Percentiles rank a stretch among this genome's conserved stretches.
Conservation (phyloP, 148 eudicot species). For the Cornus controversa region DNA sequence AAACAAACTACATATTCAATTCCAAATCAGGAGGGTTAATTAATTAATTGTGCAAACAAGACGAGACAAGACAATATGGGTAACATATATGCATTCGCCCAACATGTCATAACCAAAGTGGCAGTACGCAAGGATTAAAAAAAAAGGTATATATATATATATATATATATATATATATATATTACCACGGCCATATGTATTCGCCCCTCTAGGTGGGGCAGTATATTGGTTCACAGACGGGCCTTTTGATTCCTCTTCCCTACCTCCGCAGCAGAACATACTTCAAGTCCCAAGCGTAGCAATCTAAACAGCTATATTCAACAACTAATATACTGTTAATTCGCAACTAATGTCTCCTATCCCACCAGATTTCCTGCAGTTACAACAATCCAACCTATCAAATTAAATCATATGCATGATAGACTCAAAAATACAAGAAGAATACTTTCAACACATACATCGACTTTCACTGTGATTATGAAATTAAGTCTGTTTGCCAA, state of each 20-base stretch:
- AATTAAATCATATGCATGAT: neutral
- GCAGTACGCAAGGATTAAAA: no score
- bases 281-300: slow-evolving; percentile 18
- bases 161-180: no score
- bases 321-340: neutral
- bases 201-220: slow-evolving; percentile 64
- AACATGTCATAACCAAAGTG: neutral
- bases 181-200: slow-evolving; percentile 39
- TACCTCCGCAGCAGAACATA: slow-evolving; percentile 84
- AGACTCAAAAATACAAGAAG: neutral
- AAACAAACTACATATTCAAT: no score
- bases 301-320: neutral
- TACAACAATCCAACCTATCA: neutral
- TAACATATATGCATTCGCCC: no score
- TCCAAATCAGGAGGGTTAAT: no score
- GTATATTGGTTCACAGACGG: slow-evolving; percentile 62
- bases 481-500: no score
- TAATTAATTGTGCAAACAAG: no score
- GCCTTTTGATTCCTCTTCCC: slow-evolving; percentile 60
- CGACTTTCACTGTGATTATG: neutral
- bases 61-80: no score
- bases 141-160: no score
- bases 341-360: neutral
- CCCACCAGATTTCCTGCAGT: neutral
- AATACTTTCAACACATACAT: neutral